Conservation (phyloP, 2,329 filamentous ascomycete genomes). For the Didymella sp. region DNA sequence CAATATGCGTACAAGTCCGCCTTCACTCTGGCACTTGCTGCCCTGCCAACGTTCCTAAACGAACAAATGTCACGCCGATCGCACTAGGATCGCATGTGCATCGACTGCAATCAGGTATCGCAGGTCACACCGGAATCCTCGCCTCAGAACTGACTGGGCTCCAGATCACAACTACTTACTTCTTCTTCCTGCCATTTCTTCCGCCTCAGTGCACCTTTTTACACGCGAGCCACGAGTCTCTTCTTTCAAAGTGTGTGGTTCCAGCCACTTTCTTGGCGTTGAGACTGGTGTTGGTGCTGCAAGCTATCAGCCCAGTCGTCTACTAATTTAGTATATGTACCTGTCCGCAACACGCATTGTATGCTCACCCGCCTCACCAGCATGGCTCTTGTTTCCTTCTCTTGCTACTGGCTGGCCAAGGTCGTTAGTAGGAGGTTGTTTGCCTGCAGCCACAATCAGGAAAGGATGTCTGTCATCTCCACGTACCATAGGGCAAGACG, state of each 20-base stretch:
- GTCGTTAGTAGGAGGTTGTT: too few relatives aligned
- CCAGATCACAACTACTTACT: neutral
- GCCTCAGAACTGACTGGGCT: neutral
- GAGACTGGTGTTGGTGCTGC: neutral
- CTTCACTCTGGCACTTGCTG: neutral
- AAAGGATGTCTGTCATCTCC: too few relatives aligned
- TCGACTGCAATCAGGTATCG: neutral
- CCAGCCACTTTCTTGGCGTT: neutral
- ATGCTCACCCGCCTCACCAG: neutral
- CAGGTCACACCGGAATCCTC: neutral
- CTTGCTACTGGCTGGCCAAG: too few relatives aligned
- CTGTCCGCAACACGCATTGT: neutral
- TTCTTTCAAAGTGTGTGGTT: neutral
- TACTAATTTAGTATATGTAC: neutral
- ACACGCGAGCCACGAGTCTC: neutral
- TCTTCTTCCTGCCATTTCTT: neutral
- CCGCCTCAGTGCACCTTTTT: neutral
- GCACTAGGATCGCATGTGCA: too few relatives aligned
- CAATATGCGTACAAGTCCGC: neutral
- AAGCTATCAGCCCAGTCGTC: too few relatives aligned
- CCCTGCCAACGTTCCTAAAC: neutral
- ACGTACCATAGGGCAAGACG: too few relatives aligned
- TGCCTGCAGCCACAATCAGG: too few relatives aligned
- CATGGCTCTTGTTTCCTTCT: too few relatives aligned
- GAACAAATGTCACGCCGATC: neutral